Evolutionary conservation across 129 eudicot species (phyloP).

Genomic region (Helichrysum umbraculigerum): DNA sequence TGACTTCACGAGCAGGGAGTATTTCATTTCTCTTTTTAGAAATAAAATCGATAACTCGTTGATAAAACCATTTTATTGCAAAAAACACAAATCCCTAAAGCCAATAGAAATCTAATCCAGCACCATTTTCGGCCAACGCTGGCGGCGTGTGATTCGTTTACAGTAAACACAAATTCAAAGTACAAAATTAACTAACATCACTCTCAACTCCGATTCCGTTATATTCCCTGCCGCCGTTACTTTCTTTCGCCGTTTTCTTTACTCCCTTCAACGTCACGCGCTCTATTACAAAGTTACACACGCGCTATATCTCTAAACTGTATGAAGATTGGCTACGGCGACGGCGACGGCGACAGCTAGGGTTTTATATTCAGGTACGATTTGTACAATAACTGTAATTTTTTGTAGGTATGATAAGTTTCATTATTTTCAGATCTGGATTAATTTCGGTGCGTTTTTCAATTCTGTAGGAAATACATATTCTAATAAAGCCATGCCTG

Average conservation of each 20-base stretch:
- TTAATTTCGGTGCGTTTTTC: constrained; percentile 1
- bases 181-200: background rate
- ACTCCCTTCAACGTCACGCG: background rate
- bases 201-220: background rate
- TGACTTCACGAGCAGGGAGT: no score
- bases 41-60: no score
- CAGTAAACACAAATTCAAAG: background rate
- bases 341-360: constrained; percentile 15
- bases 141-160: constrained; percentile 15
- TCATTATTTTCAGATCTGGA: constrained; percentile 21
- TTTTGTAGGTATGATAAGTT: constrained; percentile 5
- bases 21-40: no score
- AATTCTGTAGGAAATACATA: background rate
- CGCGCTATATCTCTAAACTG: background rate
- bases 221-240: background rate
- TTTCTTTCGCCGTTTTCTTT: background rate
- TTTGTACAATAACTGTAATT: background rate
- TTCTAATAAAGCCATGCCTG: constrained; percentile 41
- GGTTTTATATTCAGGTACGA: constrained; percentile 19
- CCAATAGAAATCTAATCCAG: constrained; percentile 9
- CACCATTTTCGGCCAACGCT: constrained; percentile 17
- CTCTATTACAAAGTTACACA: no score
- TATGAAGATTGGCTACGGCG: constrained; percentile 5
- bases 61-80: no score
- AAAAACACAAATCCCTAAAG: no score